Evolutionary conservation across 2,329 filamentous ascomycete species (phyloP), one percentile per base, ranked within the genome.

Genomic region (Fusarium bactridioides): DNA sequence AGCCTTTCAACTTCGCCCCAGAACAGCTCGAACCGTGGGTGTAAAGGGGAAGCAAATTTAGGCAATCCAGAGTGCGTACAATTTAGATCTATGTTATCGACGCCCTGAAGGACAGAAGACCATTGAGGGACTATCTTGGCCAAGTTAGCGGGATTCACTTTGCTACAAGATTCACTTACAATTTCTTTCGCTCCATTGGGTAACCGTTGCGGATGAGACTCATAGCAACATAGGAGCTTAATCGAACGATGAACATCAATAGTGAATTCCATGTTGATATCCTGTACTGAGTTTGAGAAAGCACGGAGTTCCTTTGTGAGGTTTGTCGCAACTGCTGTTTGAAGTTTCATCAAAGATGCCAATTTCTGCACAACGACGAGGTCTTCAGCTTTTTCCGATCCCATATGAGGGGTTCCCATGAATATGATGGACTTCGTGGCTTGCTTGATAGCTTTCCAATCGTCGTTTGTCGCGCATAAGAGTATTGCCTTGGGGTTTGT

Each of bases 221-320:
- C 72, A 21, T 74, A 74, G 29, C 70, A 74, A 37, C 72, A 74
- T 8, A 74, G 57, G 16, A 73, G 68, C 48, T 74, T 72, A 10
- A 74, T 74, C 4, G 61, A 69, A 10, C 72, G 70, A 23, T 74
- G 72, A 13, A 74, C 72, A 35, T 74, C 70, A 19, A 74, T 60
- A 16, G 70, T 74, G 23, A 74, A 74, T 31, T 74, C 68, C 70
- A 73, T 74, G 8, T 73, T 73, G 19, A 74, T 74, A n/a, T 74
- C 72, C 35, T 73, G 68, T 5, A 74, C 65, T 27, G 72, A 53
- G 5, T 41, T 74, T 7, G 72, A 74, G 40, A 73, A 74, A 16
- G 60, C 55, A 27, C 62, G 57, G n/a, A 74, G 65, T 54, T 74
- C 72, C n/a, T 72, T 72, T 6, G 72, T 72, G 9, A 74, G 64